Evolutionary conservation across 2,329 filamentous ascomycete species (phyloP).

Genomic region (Didymella pinodella): DNA sequence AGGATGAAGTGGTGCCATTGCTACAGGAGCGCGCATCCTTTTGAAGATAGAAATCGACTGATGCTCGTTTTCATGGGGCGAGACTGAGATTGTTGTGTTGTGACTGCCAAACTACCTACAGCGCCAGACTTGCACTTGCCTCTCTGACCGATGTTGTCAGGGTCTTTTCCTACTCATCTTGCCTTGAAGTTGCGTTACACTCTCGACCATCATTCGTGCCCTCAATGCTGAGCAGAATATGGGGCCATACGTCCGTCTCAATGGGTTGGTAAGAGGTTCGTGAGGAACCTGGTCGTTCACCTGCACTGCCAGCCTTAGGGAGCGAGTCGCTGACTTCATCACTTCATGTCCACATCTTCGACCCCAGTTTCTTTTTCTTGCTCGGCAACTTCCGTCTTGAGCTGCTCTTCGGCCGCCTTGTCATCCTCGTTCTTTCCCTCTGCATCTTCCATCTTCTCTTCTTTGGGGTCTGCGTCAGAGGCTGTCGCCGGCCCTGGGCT

Average conservation of each 20-base stretch:
- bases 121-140: neutral
- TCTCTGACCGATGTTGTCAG: neutral
- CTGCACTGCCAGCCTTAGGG: neutral
- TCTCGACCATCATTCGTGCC: neutral
- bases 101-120: neutral
- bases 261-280: neutral
- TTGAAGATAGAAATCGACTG: neutral
- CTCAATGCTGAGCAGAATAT: neutral
- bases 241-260: neutral
- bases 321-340: slow-evolving; percentile 21
- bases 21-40: neutral
- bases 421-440: slow-evolving; percentile 25
- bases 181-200: neutral
- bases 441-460: slow-evolving; percentile 35
- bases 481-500: slow-evolving; percentile 32
- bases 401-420: slow-evolving; percentile 21
- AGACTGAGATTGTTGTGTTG: neutral
- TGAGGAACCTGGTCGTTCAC: neutral
- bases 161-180: neutral
- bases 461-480: slow-evolving; percentile 19
- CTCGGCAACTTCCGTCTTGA: slow-evolving; percentile 25
- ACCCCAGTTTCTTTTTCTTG: slow-evolving; percentile 22
- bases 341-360: slow-evolving; percentile 37
- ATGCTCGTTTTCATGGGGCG: neutral
- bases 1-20: neutral